Percentiles rank a stretch among this genome's conserved stretches.
Evolutionary conservation across 2,329 filamentous ascomycete species (phyloP).

Genomic region (Hirsutella thompsonii): DNA sequence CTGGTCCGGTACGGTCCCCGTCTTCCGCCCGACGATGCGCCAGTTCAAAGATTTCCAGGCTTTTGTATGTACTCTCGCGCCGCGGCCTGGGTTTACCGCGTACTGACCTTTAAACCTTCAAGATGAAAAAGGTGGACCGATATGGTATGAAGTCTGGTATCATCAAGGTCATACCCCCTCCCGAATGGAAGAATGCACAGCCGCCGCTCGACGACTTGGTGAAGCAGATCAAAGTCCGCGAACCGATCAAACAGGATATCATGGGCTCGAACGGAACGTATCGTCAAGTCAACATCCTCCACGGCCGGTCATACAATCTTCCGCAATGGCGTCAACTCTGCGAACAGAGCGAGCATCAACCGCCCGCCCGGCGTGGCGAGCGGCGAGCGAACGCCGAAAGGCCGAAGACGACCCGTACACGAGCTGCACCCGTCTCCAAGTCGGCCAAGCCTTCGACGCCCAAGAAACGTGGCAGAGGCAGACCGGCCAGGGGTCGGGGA

Average conservation of each 20-base stretch:
- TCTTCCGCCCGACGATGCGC: conserved; percentile 91
- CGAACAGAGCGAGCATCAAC: conserved; percentile 90
- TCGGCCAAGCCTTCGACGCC: conserved; percentile 17
- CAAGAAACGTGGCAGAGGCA: conserved; percentile 27
- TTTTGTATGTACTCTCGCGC: conserved; percentile 48
- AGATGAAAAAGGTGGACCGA: conserved; percentile 73
- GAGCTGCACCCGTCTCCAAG: conserved; percentile 22
- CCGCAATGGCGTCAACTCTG: conserved; percentile 92
- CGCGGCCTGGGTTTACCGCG: conserved; percentile 8
- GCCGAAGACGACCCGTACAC: conserved; percentile 27
- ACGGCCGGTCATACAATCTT: conserved; percentile 89
- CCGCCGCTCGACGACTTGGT: conserved; percentile 72
- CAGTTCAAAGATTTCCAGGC: conserved; percentile 90
- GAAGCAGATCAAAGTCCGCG: conserved; percentile 85
- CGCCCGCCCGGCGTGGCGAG: conserved; percentile 80
- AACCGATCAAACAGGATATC: conserved; percentile 97
- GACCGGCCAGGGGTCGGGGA: conserved; percentile 22
- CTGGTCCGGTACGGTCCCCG: conserved; percentile 82
- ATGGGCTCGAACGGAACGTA: conserved; percentile 92
- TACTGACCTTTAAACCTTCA: conserved; percentile 9
- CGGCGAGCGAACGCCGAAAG: conserved; percentile 50
- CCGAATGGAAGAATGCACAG: conserved; percentile 80
- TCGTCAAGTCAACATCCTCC: conserved; percentile 92
- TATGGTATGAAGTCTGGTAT: conserved; percentile 98
- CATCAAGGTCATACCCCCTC: conserved; percentile 85